Evolutionary conservation across 2,329 filamentous ascomycete genomes (phyloP), one percentile per base, ranked within the genome.

Genomic region (Dactylellina cionopaga): DNA sequence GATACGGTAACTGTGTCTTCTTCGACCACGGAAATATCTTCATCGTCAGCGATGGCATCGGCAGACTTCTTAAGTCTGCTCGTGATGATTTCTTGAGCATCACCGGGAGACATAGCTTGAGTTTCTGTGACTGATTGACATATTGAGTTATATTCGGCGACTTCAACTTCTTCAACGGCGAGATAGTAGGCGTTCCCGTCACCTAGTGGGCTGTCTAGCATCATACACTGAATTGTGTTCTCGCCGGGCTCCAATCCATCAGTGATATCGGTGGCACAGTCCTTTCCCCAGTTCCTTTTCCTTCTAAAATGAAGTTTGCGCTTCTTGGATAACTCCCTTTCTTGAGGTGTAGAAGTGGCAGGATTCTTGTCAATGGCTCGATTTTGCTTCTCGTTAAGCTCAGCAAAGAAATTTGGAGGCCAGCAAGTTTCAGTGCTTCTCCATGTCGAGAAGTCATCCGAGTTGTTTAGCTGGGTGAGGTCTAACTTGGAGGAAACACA

Each of bases 221-320:
- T 75, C 46, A 81, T 79, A 5, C 93, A 78, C 3, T 83, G 81
- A 1, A 96, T 78, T 0, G 77, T 79, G 76, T 96, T 96, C 4
- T 79, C 77, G 0, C 91, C 92, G 13, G 80, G 75, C 6, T 77
- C 78, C 3, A 96, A 75, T 17, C 81, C 69, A 7, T 86, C 79
- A 0, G 92, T 92, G 22, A 96, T 81, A 75, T 96, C 92, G 4
- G 91, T 82, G 0, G 93, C 89, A 6, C 92, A 80, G 76, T 96
- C 91, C 75, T 89, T 91, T 9, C 88, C 89, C 77, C 93, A 86
- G 73, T 95, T 89, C 0, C 86, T 79, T 76, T 91, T 92, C 25
- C 90, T 86, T 39, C 89, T 86, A 7, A 87, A 79, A 22, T 83
- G 81, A 13, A 92, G 79, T 31, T 44, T 64, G 9, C 87, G 82